Base-by-base conservation (phyloP, 176 grass and related monocot species). In the Musa troglodytarum region DNA sequence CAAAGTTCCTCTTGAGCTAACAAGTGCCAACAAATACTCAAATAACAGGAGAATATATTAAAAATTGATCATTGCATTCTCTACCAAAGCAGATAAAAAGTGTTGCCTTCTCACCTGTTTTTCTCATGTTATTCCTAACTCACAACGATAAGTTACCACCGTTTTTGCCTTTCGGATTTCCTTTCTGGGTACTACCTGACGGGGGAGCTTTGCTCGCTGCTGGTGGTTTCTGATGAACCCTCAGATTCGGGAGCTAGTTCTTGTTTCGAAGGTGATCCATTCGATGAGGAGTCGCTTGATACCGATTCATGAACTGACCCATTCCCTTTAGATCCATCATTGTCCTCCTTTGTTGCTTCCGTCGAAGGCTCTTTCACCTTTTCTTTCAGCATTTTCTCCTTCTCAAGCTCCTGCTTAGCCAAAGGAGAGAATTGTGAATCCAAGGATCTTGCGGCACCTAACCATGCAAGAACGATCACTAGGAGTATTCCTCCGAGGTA, bases 401-500 rank as follows among this genome's bases (percentile, higher is more conserved):
- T 94, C 78, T 89, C 88, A 6, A 94, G 86, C 13, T 89, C 88
- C 74, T 99, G 84, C 86, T 94, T 99, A 22, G 90, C 95, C 79
- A 99, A 79, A 52, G 90, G 76, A 54, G 95, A 99, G 67, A 99
- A 99, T 67, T 99, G 95, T 1, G 88, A 84, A 70, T 99, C 95
- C 0, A 99, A 81, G 72, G 95, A 99, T 76, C 80, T 90, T 43
- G 87, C 90, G 71, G 95, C 95, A 1, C 86, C 83, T 19, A 99
- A 58, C 95, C 95, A 99, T 4, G 88, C 78, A 19, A 99, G 82
- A 77, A 99, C 95, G 76, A 99, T 99, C 49, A 89, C 84, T n/a
- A 99, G 86, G 22, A 99, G 87, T 77, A 99, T 94, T 79, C 95
- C 95, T 81, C 95, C 90, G 43, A 99, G 85, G 88, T 99, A 94